Percentiles rank a stretch among this genome's conserved stretches.
phyloP scores from a whole-genome alignment of 345 rosid species.

The Eucalyptus grandis region DNA sequence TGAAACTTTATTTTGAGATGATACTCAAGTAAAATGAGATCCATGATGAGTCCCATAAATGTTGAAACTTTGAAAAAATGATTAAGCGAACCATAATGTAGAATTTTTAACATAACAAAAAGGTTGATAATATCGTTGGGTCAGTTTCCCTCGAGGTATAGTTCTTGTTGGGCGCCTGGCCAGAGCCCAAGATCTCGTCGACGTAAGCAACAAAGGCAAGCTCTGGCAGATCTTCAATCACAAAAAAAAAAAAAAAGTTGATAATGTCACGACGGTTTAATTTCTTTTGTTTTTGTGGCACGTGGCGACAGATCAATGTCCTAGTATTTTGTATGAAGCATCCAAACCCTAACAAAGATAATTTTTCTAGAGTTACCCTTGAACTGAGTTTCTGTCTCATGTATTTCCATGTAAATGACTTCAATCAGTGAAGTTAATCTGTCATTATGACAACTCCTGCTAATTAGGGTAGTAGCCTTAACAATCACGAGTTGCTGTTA shows the following conservation, averaged over 20 bases:
- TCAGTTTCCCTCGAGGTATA: no score
- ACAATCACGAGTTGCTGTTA: not conserved
- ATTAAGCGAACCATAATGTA: not conserved
- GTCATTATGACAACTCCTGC: not conserved
- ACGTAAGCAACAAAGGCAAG: no score
- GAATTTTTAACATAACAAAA: not conserved
- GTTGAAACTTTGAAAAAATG: not conserved
- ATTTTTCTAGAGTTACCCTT: not conserved
- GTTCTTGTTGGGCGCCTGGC: no score
- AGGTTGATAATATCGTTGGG: not conserved
- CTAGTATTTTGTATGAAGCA: not conserved
- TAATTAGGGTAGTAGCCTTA: not conserved
- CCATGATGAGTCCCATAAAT: rapidly evolving
- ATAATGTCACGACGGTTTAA: not conserved
- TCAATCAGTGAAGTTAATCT: not conserved
- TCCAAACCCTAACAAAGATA: not conserved
- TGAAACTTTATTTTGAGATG: not conserved
- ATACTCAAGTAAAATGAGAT: not conserved
- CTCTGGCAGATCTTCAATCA: rapidly evolving
- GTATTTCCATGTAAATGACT: not conserved
- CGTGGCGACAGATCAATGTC: not conserved
- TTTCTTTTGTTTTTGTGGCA: not conserved
- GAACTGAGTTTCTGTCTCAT: not conserved
- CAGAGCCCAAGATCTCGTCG: no score
- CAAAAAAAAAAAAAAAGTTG: not conserved